These are phyloP conservation scores for Suillus spraguei DNA, from an alignment of 768 basidiomycete species.

Conservation along the genomic window DNA sequence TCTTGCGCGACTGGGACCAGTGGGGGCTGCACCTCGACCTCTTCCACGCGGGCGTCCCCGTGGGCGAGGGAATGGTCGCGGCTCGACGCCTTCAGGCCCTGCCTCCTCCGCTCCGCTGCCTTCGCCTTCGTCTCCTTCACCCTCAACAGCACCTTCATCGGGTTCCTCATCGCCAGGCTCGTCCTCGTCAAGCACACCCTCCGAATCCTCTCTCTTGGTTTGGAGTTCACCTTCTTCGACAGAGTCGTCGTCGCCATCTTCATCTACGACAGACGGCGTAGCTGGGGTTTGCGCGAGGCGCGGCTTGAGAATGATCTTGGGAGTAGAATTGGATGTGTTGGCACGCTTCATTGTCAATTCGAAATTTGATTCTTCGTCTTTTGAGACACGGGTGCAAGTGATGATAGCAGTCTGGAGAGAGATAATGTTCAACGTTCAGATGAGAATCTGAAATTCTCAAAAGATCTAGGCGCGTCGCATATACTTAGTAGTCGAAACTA, in stretches of 20 bases:
- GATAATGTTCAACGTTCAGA: not conserved
- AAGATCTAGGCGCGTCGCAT: not conserved
- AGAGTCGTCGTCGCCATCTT: conserved; percentile 19
- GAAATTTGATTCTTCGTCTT: not conserved
- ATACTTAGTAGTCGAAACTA: not conserved
- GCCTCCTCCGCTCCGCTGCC: conserved; percentile 35
- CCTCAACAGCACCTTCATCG: conserved; percentile 28
- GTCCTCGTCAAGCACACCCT: conserved; percentile 32
- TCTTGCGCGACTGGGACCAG: conserved; percentile 36
- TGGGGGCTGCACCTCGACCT: conserved; percentile 32
- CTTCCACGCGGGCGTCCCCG: conserved; percentile 43
- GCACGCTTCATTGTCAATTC: conserved; percentile 25
- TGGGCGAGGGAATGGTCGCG: conserved; percentile 33
- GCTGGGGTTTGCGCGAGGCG: conserved; percentile 29
- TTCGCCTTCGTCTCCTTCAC: conserved; percentile 33
- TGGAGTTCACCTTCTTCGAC: conserved; percentile 27
- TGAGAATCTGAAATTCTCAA: not conserved
- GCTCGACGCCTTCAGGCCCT: conserved; percentile 38
- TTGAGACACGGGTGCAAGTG: not conserved
- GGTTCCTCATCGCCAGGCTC: conserved; percentile 31
- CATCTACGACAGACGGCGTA: conserved; percentile 21
- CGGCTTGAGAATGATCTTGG: conserved; percentile 46
- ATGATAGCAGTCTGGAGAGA: not conserved
- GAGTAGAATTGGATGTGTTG: conserved; percentile 23
- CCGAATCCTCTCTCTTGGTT: conserved; percentile 34